These are phyloP conservation scores for Penicillium sp. DNA, from an alignment of 2,329 filamentous ascomycete species.

Conservation along the genomic window DNA sequence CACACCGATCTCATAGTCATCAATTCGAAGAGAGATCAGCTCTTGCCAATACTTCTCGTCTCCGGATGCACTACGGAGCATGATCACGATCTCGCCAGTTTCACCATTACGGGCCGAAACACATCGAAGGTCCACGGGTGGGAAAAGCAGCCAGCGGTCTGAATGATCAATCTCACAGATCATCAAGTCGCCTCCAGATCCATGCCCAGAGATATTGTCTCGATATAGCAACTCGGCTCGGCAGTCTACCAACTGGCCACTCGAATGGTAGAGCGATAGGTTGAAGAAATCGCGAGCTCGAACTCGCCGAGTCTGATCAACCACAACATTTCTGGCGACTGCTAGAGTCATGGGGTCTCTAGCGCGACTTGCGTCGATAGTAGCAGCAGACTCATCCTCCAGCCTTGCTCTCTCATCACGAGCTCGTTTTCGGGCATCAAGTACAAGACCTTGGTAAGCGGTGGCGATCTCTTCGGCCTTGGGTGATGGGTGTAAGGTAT, in stretches of 20 bases:
- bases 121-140: constrained; percentile 72
- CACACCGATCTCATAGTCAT: constrained; percentile 72
- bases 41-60: constrained; percentile 73
- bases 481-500: constrained; percentile 43
- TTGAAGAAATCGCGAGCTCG: constrained; percentile 88
- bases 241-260: constrained; percentile 84
- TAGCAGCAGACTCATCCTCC: constrained; percentile 82
- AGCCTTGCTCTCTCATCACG: constrained; percentile 72
- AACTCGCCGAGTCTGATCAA: constrained; percentile 79
- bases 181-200: constrained; percentile 77
- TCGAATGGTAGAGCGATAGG: constrained; percentile 82
- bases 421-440: constrained; percentile 71
- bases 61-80: constrained; percentile 74
- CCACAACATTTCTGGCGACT: constrained; percentile 66
- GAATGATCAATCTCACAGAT: constrained; percentile 83
- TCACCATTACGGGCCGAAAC: constrained; percentile 81
- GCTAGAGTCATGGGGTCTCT: constrained; percentile 77
- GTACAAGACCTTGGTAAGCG: constrained; percentile 71
- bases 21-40: constrained; percentile 72
- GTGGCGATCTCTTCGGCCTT: constrained; percentile 61
- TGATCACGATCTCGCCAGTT: constrained; percentile 75
- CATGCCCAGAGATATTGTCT: constrained; percentile 70
- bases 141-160: constrained; percentile 83
- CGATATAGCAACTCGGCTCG: constrained; percentile 83
- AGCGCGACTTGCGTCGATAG: constrained; percentile 77